phyloP scores from a whole-genome alignment of 73 alveolate genomes.

The Urostyla sp. region DNA sequence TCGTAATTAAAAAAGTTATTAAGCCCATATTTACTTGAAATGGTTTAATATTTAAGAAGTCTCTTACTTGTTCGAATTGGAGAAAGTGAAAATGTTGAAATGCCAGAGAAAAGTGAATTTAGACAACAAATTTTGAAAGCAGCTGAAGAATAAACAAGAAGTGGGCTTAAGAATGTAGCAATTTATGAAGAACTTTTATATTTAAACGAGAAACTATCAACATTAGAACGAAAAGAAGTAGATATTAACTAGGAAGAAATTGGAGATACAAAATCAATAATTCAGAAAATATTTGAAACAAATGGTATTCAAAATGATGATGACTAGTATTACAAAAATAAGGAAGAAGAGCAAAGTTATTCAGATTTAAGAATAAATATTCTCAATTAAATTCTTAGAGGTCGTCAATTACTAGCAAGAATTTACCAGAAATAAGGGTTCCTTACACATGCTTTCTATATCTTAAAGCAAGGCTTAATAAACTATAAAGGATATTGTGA shows the following conservation, averaged over 20 bases:
- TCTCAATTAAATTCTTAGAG: conserved; percentile 73
- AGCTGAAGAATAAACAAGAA: conserved; percentile 82
- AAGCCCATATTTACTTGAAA: conserved; percentile 74
- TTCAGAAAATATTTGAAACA: conserved; percentile 69
- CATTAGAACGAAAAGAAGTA: conserved; percentile 62
- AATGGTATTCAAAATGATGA: conserved; percentile 66
- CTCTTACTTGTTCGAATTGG: conserved; percentile 70
- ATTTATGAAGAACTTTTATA: conserved; percentile 49
- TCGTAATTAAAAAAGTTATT: conserved; percentile 65
- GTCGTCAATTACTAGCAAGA: conserved; percentile 71
- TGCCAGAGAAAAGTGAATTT: conserved; percentile 71
- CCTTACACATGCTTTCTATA: conserved; percentile 75
- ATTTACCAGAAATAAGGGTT: conserved; percentile 78
- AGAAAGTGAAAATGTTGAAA: conserved; percentile 79
- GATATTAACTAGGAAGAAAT: conserved; percentile 67
- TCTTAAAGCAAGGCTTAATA: conserved; percentile 70
- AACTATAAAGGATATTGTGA: conserved; percentile 76
- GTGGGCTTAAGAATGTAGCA: conserved; percentile 48
- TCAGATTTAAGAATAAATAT: conserved; percentile 75
- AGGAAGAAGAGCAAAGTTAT: conserved; percentile 79
- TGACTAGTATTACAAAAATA: conserved; percentile 71
- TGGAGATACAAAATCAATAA: conserved; percentile 61
- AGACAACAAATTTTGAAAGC: conserved; percentile 71
- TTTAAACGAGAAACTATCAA: conserved; percentile 45
- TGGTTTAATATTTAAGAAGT: conserved; percentile 65